Percentiles rank a stretch among this genome's conserved stretches.
These are phyloP conservation scores for Babesia gibsoni DNA, from an alignment of 169 alveolate species.

Conservation along the genomic window DNA sequence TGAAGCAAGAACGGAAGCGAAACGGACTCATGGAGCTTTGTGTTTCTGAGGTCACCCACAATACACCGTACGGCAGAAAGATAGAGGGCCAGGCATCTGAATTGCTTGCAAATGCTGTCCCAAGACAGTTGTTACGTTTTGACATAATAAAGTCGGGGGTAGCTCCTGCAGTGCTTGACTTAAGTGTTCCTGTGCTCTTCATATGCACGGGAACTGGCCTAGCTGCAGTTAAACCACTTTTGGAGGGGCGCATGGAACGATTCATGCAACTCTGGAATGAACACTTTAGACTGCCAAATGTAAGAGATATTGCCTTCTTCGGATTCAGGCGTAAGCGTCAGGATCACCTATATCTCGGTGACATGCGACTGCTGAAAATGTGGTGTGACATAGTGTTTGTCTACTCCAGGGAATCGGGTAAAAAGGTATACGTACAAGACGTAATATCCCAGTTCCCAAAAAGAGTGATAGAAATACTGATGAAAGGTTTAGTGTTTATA, in stretches of 20 bases:
- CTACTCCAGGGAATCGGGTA: conserved; percentile 50
- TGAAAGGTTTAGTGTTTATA: conserved; percentile 40
- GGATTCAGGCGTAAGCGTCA: conserved; percentile 54
- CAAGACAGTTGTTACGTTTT: conserved; percentile 2
- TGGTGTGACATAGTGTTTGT: conserved; percentile 44
- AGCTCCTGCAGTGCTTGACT: conserved; percentile 10
- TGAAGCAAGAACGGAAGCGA: background rate
- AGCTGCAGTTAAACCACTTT: conserved; percentile 45
- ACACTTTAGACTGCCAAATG: background rate
- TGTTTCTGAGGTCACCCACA: conserved; percentile 31
- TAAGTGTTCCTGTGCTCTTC: conserved; percentile 41
- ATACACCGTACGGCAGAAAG: conserved; percentile 28
- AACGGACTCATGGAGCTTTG: conserved; percentile 45
- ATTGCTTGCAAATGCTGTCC: conserved; percentile 6
- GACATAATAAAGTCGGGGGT: background rate
- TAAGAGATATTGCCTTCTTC: conserved; percentile 46
- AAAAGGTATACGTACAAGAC: conserved; percentile 56
- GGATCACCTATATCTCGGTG: conserved; percentile 40
- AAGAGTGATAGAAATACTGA: conserved; percentile 14
- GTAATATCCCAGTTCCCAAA: conserved; percentile 7
- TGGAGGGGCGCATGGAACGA: conserved; percentile 31
- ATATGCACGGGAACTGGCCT: conserved; percentile 63
- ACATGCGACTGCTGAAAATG: conserved; percentile 13
- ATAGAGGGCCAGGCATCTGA: conserved; percentile 41
- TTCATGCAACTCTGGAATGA: conserved; percentile 16